Evolutionary conservation across 2,329 filamentous ascomycete species (phyloP).

Genomic region (Talaromyces sp.): DNA sequence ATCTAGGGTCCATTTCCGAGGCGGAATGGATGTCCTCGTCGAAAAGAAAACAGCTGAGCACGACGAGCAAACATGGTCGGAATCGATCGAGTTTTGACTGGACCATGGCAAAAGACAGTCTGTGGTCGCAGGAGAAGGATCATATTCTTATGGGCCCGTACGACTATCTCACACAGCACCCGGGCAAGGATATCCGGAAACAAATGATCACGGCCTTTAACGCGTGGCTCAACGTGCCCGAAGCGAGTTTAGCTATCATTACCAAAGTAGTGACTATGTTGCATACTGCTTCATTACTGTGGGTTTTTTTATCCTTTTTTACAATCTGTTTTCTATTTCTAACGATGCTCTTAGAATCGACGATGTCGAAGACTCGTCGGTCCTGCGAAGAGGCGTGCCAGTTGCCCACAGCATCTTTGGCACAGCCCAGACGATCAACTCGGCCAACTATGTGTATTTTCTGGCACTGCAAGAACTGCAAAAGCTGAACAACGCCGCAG

Average conservation of each 20-base stretch:
- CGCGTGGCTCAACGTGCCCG: constrained; percentile 39
- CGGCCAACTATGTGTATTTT: constrained; percentile 46
- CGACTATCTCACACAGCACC: constrained; percentile 40
- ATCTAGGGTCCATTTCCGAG: constrained; percentile 55
- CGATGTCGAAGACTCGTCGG: constrained; percentile 46
- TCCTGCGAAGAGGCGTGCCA: constrained; percentile 44
- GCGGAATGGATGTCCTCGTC: constrained; percentile 54
- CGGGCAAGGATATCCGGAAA: constrained; percentile 41
- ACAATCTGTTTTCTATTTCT: not conserved
- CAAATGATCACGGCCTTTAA: constrained; percentile 42
- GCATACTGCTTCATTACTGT: constrained; percentile 42
- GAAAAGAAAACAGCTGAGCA: constrained; percentile 21
- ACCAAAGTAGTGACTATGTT: constrained; percentile 41
- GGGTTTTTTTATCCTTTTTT: constrained; percentile 12
- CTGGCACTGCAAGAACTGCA: constrained; percentile 38
- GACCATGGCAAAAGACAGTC: constrained; percentile 32
- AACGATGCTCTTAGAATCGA: constrained; percentile 33
- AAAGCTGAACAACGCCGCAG: constrained; percentile 33
- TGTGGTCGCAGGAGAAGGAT: constrained; percentile 35
- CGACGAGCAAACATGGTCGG: constrained; percentile 23
- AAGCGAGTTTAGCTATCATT: constrained; percentile 35
- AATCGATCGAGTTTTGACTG: constrained; percentile 35
- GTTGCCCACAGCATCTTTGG: constrained; percentile 48
- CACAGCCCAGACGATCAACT: constrained; percentile 48
- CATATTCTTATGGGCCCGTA: constrained; percentile 40